Conservation (phyloP, 1,284 basidiomycete species). For the Anthracocystis walkeri region DNA sequence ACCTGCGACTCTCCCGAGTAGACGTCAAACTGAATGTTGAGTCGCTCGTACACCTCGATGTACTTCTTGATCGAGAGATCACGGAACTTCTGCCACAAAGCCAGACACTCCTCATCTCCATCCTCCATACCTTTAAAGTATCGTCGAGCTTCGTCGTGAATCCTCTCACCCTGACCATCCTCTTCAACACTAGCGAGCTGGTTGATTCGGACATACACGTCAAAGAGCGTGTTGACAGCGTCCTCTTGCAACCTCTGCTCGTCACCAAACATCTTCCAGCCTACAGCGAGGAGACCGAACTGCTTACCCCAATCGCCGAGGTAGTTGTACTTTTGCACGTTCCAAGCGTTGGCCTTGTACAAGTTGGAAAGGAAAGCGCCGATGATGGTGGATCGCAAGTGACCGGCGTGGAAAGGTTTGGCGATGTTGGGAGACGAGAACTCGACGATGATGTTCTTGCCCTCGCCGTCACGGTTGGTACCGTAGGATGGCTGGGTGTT, state of each 20-base stretch:
- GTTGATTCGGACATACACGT: conserved; percentile 95
- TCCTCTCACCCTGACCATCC: conserved; percentile 73
- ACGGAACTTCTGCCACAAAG: conserved; percentile 93
- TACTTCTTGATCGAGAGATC: conserved; percentile 92
- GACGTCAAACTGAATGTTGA: conserved; percentile 93
- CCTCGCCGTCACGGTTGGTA: conserved; percentile 62
- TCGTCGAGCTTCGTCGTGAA: conserved; percentile 85
- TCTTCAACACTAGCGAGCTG: conserved; percentile 77
- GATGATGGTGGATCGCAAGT: conserved; percentile 96
- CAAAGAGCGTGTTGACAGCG: conserved; percentile 93
- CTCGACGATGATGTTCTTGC: conserved; percentile 73
- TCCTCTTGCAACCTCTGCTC: conserved; percentile 85
- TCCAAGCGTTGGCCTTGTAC: conserved; percentile 93
- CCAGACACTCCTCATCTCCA: conserved; percentile 80
- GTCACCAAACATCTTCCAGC: conserved; percentile 90
- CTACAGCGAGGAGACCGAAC: conserved; percentile 82
- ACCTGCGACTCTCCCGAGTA: conserved; percentile 96
- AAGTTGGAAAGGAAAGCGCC: conserved; percentile 92
- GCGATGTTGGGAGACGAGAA: conserved; percentile 98
- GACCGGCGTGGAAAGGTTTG: conserved; percentile 98
- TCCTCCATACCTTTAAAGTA: conserved; percentile 99
- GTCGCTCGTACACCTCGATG: conserved; percentile 85
- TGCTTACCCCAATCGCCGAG: conserved; percentile 73
- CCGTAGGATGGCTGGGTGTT: conserved; percentile 66
- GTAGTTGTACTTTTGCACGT: conserved; percentile 91